These are phyloP conservation scores for Cytospora chrysosperma DNA, from an alignment of 2,329 filamentous ascomycete species.

Conservation along the genomic window DNA sequence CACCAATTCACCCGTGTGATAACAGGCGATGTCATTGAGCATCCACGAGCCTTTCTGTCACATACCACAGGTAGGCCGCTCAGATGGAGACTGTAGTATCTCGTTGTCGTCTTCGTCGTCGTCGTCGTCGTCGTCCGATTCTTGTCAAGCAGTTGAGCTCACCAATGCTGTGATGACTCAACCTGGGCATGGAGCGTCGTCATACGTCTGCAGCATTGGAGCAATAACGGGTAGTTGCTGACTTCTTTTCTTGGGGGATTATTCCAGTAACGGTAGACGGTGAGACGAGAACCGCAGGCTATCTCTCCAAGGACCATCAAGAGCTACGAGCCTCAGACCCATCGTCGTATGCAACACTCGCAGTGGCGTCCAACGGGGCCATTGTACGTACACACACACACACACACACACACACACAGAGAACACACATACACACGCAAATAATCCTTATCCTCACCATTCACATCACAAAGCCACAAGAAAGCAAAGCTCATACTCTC, in stretches of 20 bases:
- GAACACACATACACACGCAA: no score
- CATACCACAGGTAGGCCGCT: constrained; percentile 47
- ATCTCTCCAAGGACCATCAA: constrained; percentile 23
- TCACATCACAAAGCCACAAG: no score
- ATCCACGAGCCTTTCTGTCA: constrained; percentile 38
- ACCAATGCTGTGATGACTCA: background rate
- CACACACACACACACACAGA: background rate
- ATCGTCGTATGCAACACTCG: constrained; percentile 23
- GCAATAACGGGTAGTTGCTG: background rate
- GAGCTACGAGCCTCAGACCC: constrained; percentile 1
- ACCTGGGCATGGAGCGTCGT: no score
- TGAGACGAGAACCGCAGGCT: constrained; percentile 22
- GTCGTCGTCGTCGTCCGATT: constrained; percentile 27
- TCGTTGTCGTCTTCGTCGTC: constrained; percentile 26
- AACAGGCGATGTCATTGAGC: constrained; percentile 35
- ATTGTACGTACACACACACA: constrained; percentile 30
- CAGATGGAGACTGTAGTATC: no score
- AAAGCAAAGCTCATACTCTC: background rate
- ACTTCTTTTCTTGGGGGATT: background rate
- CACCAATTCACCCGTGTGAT: constrained; percentile 44
- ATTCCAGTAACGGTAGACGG: background rate
- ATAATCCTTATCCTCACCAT: no score
- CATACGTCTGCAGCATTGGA: background rate
- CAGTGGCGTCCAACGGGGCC: constrained; percentile 32
- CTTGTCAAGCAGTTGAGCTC: constrained; percentile 14